These are phyloP conservation scores for Hericium alpestre DNA, from an alignment of 768 basidiomycete species.

Conservation along the genomic window DNA sequence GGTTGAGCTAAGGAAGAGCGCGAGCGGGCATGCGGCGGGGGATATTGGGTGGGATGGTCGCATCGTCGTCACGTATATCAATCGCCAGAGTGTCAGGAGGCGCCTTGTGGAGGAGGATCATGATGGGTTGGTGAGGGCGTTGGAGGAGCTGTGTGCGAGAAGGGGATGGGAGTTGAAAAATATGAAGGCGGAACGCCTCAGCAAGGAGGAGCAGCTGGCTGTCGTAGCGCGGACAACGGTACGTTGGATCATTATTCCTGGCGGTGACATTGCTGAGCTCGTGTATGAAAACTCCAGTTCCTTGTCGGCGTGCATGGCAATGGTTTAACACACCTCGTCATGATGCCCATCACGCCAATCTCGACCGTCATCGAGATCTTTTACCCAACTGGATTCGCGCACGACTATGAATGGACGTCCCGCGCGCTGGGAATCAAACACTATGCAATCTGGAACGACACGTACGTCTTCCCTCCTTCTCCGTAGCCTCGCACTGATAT, in stretches of 20 bases:
- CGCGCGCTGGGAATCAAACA: slow-evolving; percentile 63
- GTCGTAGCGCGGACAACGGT: slow-evolving; percentile 63
- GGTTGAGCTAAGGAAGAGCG: background rate
- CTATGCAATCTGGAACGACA: slow-evolving; percentile 76
- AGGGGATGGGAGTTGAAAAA: slow-evolving; percentile 51
- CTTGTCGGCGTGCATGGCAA: slow-evolving; percentile 37
- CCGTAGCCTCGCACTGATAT: background rate
- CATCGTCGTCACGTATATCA: slow-evolving; percentile 64
- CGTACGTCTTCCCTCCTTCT: slow-evolving; percentile 28
- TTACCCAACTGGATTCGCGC: slow-evolving; percentile 69
- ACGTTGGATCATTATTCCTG: slow-evolving; percentile 15
- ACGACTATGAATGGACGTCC: slow-evolving; percentile 81
- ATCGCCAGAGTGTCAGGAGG: slow-evolving; percentile 49
- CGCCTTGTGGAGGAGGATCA: slow-evolving; percentile 50
- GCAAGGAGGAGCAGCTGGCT: slow-evolving; percentile 66
- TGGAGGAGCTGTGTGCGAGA: slow-evolving; percentile 38
- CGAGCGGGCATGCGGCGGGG: background rate
- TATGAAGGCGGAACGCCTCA: slow-evolving; percentile 52
- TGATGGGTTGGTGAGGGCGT: slow-evolving; percentile 35
- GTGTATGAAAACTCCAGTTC: slow-evolving; percentile 1
- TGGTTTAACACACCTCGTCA: slow-evolving; percentile 74
- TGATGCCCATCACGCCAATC: slow-evolving; percentile 68
- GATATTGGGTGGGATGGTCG: slow-evolving; percentile 20
- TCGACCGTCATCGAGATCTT: slow-evolving; percentile 83
- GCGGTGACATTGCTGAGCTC: background rate